Evolutionary conservation across 805 yeast genomes (phyloP), one percentile per base, ranked within the genome.

Genomic region (Saturnispora sekii): DNA sequence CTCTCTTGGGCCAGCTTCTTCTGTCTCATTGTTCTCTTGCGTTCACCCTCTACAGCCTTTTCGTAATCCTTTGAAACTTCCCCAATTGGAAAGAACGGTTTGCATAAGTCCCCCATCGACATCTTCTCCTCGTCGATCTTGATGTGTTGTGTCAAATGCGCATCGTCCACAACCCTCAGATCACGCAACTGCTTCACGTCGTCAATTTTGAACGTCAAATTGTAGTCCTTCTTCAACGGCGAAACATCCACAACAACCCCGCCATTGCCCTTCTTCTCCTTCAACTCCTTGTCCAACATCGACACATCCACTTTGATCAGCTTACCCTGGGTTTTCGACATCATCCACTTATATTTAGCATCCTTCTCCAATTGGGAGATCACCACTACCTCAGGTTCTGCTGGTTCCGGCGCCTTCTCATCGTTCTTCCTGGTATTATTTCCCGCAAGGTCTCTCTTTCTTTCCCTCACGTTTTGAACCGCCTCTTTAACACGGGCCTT

Each of bases 51-150:
- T 45, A 67, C 63, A 0, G 82, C 87, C 43, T 67, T 61, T 10
- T 67, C 67, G 55, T 68, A 84, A 53, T 80, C 75, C 4, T 73
- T 70, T 10, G 87, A 79, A 5, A 73, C 69, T 51, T 67, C 66
- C 10, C 94, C 94, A 53, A 84, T 71, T 4, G 84, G 84, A 17
- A 84, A 59, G 10, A 67, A 57, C 3, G 83, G 85, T 52, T 73
- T 79, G 62, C 93, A 84, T 41, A 84, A 63, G 46, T 84, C 90
- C 2, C 73, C 77, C 76, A 84, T 72, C 0, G 77, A 78, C 57
- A 84, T 74, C 21, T 58, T 59, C 1, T 72, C 70, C 36, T 74
- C 74, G 54, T 79, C 77, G 32, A 84, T 65, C 7, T 63, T 51
- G 38, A 62, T 68, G 12, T 68, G 59, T 14, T 70, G 62, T 15